phyloP scores from a whole-genome alignment of 106 monocot genomes.

The Acanthochlamys bracteata region DNA sequence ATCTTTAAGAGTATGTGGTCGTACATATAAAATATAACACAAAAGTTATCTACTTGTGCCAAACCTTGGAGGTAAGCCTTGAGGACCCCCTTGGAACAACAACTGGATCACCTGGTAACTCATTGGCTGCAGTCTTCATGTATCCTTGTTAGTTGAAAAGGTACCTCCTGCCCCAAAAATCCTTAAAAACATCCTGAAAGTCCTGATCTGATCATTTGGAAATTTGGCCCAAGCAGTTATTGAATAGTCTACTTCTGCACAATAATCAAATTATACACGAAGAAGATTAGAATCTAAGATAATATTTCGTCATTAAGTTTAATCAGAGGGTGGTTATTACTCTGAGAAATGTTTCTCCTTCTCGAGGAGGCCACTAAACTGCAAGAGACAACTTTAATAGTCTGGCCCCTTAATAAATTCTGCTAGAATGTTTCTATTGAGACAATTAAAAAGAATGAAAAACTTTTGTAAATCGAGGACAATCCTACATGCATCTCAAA shows the following conservation, averaged over 20 bases:
- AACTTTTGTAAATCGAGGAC: background rate
- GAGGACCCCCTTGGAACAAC: constrained; percentile 27
- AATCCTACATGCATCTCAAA: background rate
- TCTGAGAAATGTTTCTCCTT: constrained; percentile 18
- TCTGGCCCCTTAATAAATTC: background rate
- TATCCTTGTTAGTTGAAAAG: constrained; percentile 22
- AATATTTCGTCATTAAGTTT: too few species aligned
- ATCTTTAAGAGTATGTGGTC: background rate
- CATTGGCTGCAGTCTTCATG: constrained; percentile 16
- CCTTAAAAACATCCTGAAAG: constrained; percentile 8
- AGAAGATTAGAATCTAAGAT: background rate
- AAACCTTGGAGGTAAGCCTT: constrained; percentile 25
- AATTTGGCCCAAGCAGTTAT: constrained; percentile 6
- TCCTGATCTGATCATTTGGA: constrained; percentile 23
- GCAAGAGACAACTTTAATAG: constrained; percentile 6
- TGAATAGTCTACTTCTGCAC: constrained; percentile 3
- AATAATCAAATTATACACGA: background rate
- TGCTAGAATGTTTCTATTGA: background rate
- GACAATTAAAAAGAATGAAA: background rate
- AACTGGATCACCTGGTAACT: constrained; percentile 8
- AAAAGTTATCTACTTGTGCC: background rate
- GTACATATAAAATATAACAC: background rate
- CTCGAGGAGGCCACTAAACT: constrained; percentile 14
- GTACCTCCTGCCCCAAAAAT: constrained; percentile 22
- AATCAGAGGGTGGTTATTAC: constrained; percentile 12